These are phyloP conservation scores for Globisporangium cystogenes DNA, from an alignment of 352 stramenopile species.

Conservation along the genomic window DNA sequence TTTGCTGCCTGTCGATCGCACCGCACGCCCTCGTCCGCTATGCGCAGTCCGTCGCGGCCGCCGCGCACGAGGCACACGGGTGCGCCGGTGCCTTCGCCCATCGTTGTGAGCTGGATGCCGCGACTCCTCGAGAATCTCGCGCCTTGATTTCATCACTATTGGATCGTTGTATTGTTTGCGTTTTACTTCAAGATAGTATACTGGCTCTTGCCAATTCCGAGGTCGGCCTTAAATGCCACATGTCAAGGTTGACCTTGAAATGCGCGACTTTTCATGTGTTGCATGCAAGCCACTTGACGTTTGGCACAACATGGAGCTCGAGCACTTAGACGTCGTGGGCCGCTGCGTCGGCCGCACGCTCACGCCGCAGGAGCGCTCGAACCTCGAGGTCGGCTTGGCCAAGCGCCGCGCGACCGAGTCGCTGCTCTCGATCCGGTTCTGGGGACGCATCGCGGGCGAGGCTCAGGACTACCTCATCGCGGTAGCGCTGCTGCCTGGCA, in stretches of 20 bases:
- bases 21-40: conserved; percentile 47
- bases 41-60: conserved; percentile 36
- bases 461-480: conserved; percentile 64
- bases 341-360: conserved; percentile 62
- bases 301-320: conserved; percentile 48
- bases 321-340: conserved; percentile 68
- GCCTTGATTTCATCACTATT: no score
- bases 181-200: no score
- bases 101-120: no score
- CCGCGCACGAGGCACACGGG: conserved; percentile 64
- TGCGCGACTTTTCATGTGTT: no score
- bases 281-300: no score
- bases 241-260: no score
- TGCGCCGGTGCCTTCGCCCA: conserved; percentile 10
- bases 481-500: conserved; percentile 44
- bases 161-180: no score
- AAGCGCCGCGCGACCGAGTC: conserved; percentile 62
- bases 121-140: no score
- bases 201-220: no score
- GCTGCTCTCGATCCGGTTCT: conserved; percentile 64
- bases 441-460: conserved; percentile 58
- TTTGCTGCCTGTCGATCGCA: conserved; percentile 14
- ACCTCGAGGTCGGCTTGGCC: conserved; percentile 66
- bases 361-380: conserved; percentile 70
- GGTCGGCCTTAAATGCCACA: no score